These are phyloP conservation scores for Rubroshorea leprosula DNA, from an alignment of 345 rosid species.

Conservation along the genomic window DNA sequence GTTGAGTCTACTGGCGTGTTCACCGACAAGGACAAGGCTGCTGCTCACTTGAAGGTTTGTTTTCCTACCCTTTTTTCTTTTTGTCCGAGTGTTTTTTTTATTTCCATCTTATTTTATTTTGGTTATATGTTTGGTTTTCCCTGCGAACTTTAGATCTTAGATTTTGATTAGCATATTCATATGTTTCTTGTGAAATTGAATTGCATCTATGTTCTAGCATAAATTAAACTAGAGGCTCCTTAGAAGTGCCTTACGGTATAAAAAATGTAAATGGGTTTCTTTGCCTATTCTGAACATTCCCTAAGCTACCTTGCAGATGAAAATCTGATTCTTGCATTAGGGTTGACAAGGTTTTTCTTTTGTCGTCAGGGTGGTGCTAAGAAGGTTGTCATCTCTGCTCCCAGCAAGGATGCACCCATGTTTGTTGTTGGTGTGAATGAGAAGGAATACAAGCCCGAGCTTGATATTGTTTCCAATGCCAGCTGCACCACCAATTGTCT, in stretches of 20 bases:
- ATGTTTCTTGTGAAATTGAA: too few species aligned
- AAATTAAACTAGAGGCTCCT: too few species aligned
- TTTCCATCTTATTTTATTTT: not conserved
- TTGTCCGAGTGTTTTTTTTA: not conserved
- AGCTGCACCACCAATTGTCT: constrained; percentile 98
- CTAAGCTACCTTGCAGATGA: too few species aligned
- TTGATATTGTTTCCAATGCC: constrained; percentile 79
- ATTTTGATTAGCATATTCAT: too few species aligned
- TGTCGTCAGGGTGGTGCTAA: constrained; percentile 80
- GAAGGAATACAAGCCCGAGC: constrained; percentile 75
- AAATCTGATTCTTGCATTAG: not conserved
- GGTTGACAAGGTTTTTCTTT: not conserved
- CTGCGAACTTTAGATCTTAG: too few species aligned
- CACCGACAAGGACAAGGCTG: constrained; percentile 95
- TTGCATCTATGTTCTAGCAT: too few species aligned
- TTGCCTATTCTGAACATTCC: too few species aligned
- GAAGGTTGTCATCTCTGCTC: constrained; percentile 90
- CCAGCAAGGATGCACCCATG: constrained; percentile 97
- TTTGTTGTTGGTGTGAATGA: constrained; percentile 92
- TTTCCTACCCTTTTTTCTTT: not conserved
- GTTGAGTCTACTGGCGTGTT: constrained; percentile 91
- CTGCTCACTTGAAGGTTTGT: constrained; percentile 89
- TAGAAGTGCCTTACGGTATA: too few species aligned
- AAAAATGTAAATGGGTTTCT: too few species aligned
- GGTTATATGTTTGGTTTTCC: constrained; percentile 3